Evolutionary conservation across 176 grass and related monocot species (phyloP), one percentile per base, ranked within the genome.

Genomic region (Neostapfia colusana): DNA sequence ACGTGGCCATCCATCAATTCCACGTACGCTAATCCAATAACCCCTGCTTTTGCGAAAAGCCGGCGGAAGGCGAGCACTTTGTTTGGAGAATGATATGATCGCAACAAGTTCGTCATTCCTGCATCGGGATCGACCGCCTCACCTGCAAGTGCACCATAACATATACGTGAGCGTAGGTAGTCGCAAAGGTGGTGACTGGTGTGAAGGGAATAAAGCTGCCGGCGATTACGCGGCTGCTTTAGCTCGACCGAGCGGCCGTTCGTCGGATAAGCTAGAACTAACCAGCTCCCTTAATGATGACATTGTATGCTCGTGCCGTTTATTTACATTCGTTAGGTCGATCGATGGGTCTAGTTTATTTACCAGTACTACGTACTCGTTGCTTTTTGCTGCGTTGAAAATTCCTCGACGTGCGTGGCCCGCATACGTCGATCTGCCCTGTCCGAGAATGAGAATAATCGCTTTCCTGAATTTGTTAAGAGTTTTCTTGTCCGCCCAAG

Each of bases 141-240:
- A 4, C 49, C 8, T n/a, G 16, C 10, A 51, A 25, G 28, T 53
- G 60, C 44, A 36, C 13, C 20, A 20, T 40, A 62, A 39, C 16
- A 9, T 36, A 38, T 18, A 16, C 10, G 13, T 46, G 61, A 23
- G 39, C 55, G 39, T 34, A 61, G 61, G 39, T 34, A 61, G 61
- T 79, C 74, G 68, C 80, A 84, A 84, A 88, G 63, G 54, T 31
- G 43, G 62, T 39, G 74, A 63, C 54, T 69, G 49, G 75, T 83
- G 2, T 79, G 75, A 73, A 31, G 75, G 11, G 86, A 75, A 83
- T 88, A 83, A 88, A 88, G 85, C 11, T 87, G 79, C 50, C 50
- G 57, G 38, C 40, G 59, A 72, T 77, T 87, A 83, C 80, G 80
- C 80, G 85, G 14, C 73, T 34, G 84, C 73, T 81, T 76, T 81